Evolutionary conservation across 2,329 filamentous ascomycete genomes (phyloP), one percentile per base, ranked within the genome.

Genomic region (Fusarium sacchari): DNA sequence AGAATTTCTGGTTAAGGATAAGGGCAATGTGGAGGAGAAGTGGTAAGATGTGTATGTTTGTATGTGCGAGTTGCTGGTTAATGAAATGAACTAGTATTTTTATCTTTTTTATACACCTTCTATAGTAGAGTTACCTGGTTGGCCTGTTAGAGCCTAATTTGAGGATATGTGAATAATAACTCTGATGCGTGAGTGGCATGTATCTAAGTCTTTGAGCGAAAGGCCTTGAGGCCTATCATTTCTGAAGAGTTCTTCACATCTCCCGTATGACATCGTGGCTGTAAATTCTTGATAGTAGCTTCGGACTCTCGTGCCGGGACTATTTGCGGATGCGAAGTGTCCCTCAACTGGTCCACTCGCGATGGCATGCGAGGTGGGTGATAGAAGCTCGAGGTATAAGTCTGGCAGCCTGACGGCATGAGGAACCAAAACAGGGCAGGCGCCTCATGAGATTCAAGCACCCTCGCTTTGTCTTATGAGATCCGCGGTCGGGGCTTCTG

Each of bases 81-180:
- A 79, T 79, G 77, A 79, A 77, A 75, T 68, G 73, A 78, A 74
- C 67, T 78, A 67, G 75, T 77, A 70, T 77, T 78, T 34, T 64
- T 75, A 71, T 67, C 49, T 50, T 69, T 66, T 69, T 68, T 56
- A 67, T 73, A 69, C 60, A 61, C 58, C 24, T 69, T 65, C 30
- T 53, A 40, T 43, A 52, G 34, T 42, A 55, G 24, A 62, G 34
- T 43, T 60, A 55, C 47, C 53, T 69, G 49, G 58, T 47, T 43
- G 47, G 59, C 56, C 58, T 43, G 34, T 39, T 40, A 15, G 36
- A 62, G 49, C 53, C 42, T 57, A 67, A 39, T 37, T 40, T 46
- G 39, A 22, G 46, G 56, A 39, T 26, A 22, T 64, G 36, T 32
- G 26, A 37, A 36, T 42, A 28, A 39, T 20, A 32, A 13, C 26